These are phyloP conservation scores for Phytopythium helicoides DNA, from an alignment of 352 stramenopile genomes.

Conservation along the genomic window DNA sequence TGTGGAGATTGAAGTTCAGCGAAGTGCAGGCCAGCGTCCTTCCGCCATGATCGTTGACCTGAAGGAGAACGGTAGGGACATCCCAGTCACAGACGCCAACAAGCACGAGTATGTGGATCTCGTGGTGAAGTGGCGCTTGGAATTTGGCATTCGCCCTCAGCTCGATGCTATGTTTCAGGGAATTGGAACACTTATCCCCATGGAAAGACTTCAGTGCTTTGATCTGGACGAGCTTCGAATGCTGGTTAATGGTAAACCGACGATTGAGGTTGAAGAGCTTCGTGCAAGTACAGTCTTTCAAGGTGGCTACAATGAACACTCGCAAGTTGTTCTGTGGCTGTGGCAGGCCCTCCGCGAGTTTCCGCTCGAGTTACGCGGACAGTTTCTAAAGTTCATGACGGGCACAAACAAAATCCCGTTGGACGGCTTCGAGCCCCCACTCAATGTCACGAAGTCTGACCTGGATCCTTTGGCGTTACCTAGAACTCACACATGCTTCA, in stretches of 20 bases:
- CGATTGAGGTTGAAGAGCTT: conserved; percentile 85
- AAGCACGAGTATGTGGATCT: conserved; percentile 74
- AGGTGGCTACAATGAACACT: conserved; percentile 74
- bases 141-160: conserved; percentile 49
- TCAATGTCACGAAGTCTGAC: conserved; percentile 85
- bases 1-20: conserved; percentile 40
- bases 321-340: conserved; percentile 78
- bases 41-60: conserved; percentile 36
- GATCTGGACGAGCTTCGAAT: conserved; percentile 36
- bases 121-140: conserved; percentile 58
- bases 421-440: conserved; percentile 82
- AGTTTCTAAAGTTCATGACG: conserved; percentile 86
- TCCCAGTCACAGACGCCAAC: conserved; percentile 71
- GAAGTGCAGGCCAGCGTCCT: conserved; percentile 10
- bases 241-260: conserved; percentile 51
- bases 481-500: conserved; percentile 86
- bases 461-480: conserved; percentile 65
- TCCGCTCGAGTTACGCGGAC: conserved; percentile 43
- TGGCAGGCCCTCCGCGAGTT: conserved; percentile 83
- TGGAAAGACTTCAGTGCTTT: conserved; percentile 44
- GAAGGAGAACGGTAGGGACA: conserved; percentile 58
- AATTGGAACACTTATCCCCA: conserved; percentile 48
- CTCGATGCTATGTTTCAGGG: conserved; percentile 58
- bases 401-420: conserved; percentile 81
- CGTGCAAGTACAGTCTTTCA: conserved; percentile 77